Base-by-base conservation (phyloP, 129 eudicot genomes). In the Scalesia atractyloides region DNA sequence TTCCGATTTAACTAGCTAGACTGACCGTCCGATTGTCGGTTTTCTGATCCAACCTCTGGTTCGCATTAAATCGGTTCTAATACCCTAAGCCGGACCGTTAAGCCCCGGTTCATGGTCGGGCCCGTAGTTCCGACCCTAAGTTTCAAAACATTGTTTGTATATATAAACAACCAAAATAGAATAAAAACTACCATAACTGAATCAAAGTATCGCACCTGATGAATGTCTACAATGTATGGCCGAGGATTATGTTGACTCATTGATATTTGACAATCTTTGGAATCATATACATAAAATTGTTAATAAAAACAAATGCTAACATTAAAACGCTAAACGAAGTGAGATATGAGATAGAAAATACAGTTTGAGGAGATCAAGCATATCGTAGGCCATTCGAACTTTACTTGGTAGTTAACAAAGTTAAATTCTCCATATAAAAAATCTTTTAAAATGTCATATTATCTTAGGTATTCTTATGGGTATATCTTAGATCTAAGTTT, bases 171-270 rank as follows among this genome's bases (percentile, higher is more conserved):
- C 9, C 64, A 20, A 8, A 57, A 20, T 22, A 20, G 9, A 11
- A 2, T 1, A 4, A 57, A 59, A 64, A 51, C 26, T 24, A 24
- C 30, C 30, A 1, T 3, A 24, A 24, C 1, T 24, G 30, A 24
- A 24, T 24, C 30, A 24, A 24, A 24, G 30, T 24, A 22, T 64
- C 78, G 17, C 18, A 89, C 98, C 96, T 85, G 95, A 56, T 95
- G 96, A 58, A 92, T 92, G 18, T 92, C 90, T 0, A 96, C 96
- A 78, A 92, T 94, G 68, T 92, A 92, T 92, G 96, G 7, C 10
- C 98, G 83, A 12, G 96, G 98, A 87, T 92, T 92, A 56, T 72
- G 89, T 75, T 92, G 98, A 81, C 82, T 85, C 77, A 92, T 96
- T 5, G 96, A 80, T 70, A 92, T 74, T 77, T 92, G 98, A 81